A percentile compares a stretch with the other conserved stretches of the same genome.
Conservation (phyloP, 441 rosid species). For the Caryocar brasiliense region DNA sequence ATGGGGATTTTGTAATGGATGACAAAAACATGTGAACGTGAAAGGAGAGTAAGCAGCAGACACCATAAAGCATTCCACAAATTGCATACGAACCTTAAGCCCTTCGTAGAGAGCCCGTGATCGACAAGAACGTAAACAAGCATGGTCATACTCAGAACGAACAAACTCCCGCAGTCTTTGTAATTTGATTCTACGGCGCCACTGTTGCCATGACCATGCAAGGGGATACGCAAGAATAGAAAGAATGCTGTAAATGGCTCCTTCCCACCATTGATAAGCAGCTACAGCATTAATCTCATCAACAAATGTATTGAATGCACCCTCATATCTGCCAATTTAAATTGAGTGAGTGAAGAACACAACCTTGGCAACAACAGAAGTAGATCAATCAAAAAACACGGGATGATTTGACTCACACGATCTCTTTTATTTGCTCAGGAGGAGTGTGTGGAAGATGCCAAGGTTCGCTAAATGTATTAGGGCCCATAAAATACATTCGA, state of each 20-base stretch:
- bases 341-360: constrained; percentile 14
- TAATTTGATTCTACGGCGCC: constrained; percentile 80
- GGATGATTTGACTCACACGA: constrained; percentile 57
- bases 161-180: constrained; percentile 95
- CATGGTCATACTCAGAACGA: constrained; percentile 97
- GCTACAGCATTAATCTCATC: constrained; percentile 94
- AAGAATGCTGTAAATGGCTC: constrained; percentile 80
- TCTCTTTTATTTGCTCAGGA: constrained; percentile 90
- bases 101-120: constrained; percentile 99
- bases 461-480: constrained; percentile 90
- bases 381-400: constrained; percentile 1
- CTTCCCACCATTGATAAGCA: constrained; percentile 99
- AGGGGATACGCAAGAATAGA: constrained; percentile 74
- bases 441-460: constrained; percentile 97
- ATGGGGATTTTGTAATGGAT: too few species aligned
- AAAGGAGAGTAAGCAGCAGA: too few species aligned
- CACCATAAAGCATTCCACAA: too few species aligned
- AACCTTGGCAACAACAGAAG: not conserved
- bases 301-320: constrained; percentile 88
- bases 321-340: constrained; percentile 65
- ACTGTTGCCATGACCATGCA: constrained; percentile 99
- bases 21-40: too few species aligned
- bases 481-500: constrained; percentile 97
- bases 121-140: constrained; percentile 97
- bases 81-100: constrained; percentile 68